Evolutionary conservation across 1,139 yeast genomes (phyloP).

Genomic region (Protomyces arabidopsidicola): DNA sequence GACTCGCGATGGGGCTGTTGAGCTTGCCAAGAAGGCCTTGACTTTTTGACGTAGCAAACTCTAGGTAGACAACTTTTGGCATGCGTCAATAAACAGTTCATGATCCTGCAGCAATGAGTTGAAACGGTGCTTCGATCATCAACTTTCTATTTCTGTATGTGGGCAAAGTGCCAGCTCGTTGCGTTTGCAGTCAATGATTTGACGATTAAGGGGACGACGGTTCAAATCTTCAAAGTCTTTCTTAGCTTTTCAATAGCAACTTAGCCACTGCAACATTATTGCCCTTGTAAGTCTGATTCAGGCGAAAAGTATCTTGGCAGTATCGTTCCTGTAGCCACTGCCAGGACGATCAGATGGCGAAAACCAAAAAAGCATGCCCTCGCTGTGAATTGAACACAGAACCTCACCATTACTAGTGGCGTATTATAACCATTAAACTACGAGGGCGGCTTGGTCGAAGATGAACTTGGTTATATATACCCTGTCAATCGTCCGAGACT

Average conservation of each 20-base stretch:
- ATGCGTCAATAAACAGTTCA: not conserved
- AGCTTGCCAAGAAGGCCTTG: slow-evolving; percentile 62
- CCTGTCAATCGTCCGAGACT: too few species aligned
- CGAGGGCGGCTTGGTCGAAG: not conserved
- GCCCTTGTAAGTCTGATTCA: too few species aligned
- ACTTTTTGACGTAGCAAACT: not conserved
- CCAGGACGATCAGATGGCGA: too few species aligned
- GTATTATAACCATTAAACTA: slow-evolving; percentile 1
- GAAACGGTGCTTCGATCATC: not conserved
- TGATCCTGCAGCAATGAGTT: not conserved
- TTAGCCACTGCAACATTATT: too few species aligned
- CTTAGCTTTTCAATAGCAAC: too few species aligned
- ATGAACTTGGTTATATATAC: not conserved
- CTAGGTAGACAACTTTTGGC: not conserved
- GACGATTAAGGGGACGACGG: too few species aligned
- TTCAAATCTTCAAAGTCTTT: too few species aligned
- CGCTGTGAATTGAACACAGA: slow-evolving; percentile 3
- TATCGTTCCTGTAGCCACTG: too few species aligned
- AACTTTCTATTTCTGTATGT: too few species aligned
- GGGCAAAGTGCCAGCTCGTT: too few species aligned
- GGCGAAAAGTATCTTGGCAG: too few species aligned
- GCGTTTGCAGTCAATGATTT: too few species aligned
- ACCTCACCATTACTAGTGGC: slow-evolving; percentile 3
- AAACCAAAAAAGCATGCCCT: not conserved
- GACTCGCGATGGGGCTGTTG: slow-evolving; percentile 69